Evolutionary conservation across 441 rosid genomes (phyloP).

Genomic region (Macaranga tanarius): DNA sequence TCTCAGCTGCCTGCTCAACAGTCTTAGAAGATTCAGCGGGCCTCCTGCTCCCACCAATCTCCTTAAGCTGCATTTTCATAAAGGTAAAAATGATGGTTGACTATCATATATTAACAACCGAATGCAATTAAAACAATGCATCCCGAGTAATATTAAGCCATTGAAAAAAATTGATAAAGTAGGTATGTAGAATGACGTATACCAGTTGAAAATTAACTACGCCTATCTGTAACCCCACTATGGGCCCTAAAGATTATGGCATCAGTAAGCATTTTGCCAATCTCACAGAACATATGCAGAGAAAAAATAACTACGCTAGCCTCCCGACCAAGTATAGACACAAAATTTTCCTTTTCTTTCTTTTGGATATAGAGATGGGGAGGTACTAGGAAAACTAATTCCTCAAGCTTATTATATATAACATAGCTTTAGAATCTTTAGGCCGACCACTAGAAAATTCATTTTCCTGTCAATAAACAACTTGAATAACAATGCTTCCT

Average conservation of each 20-base stretch:
- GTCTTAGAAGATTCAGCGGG: slow-evolving; percentile 53
- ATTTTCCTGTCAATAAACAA: too few species aligned
- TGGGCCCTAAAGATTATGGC: neutral
- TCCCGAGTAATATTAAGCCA: neutral
- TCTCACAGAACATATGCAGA: neutral
- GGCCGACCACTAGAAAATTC: too few species aligned
- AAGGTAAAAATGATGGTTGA: neutral
- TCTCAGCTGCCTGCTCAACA: slow-evolving; percentile 64
- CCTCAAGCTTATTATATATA: neutral
- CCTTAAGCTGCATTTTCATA: slow-evolving; percentile 64
- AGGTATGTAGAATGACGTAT: neutral
- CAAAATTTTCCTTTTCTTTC: neutral
- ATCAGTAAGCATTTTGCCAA: neutral
- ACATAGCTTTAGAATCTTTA: too few species aligned
- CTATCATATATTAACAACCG: slow-evolving; percentile 2
- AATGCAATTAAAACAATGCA: neutral
- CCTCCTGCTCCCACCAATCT: slow-evolving; percentile 79
- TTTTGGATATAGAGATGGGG: neutral
- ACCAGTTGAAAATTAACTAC: neutral
- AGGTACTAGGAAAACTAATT: neutral
- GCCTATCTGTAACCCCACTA: neutral
- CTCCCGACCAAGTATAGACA: neutral
- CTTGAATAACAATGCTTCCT: too few species aligned
- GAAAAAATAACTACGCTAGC: neutral
- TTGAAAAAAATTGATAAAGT: neutral